A percentile compares a stretch with the other conserved stretches of the same genome.
phyloP scores from a whole-genome alignment of 2,329 filamentous ascomycete genomes.

The Talaromyces sp. region DNA sequence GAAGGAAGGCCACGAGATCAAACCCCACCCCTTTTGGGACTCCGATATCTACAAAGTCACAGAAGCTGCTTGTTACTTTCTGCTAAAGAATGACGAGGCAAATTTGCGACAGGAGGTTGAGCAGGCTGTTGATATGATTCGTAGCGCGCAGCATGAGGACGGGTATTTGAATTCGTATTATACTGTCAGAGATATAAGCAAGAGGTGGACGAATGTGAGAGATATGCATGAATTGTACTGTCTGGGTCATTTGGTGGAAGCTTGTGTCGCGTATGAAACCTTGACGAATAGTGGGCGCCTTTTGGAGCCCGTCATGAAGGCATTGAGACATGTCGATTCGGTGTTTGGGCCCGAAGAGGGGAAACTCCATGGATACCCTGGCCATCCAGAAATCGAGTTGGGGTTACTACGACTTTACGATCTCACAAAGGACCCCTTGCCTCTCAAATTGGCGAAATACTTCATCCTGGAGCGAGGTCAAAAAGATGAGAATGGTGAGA shows the following conservation, averaged over 20 bases:
- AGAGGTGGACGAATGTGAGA: conserved; percentile 58
- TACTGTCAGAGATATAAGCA: conserved; percentile 57
- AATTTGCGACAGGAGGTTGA: conserved; percentile 51
- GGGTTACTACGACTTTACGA: conserved; percentile 50
- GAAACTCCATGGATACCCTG: conserved; percentile 60
- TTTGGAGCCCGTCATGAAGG: conserved; percentile 54
- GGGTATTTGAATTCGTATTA: conserved; percentile 66
- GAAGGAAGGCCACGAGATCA: conserved; percentile 39
- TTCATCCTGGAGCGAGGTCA: conserved; percentile 58
- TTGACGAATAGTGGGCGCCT: conserved; percentile 54
- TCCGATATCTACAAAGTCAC: conserved; percentile 61
- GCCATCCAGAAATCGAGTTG: conserved; percentile 58
- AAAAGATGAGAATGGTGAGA: conserved; percentile 50
- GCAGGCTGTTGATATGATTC: conserved; percentile 60
- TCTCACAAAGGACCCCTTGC: conserved; percentile 38
- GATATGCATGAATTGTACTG: conserved; percentile 62
- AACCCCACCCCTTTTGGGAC: conserved; percentile 59
- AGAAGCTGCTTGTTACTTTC: conserved; percentile 60
- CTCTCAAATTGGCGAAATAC: conserved; percentile 53
- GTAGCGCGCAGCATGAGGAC: conserved; percentile 57
- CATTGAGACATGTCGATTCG: conserved; percentile 53
- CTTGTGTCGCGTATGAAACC: conserved; percentile 56
- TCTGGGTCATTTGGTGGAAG: conserved; percentile 61
- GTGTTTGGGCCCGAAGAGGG: conserved; percentile 53
- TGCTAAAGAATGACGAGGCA: conserved; percentile 44